Evolutionary conservation across 257 asterid genomes (phyloP).

Genomic region (Anisodus tanguticus): DNA sequence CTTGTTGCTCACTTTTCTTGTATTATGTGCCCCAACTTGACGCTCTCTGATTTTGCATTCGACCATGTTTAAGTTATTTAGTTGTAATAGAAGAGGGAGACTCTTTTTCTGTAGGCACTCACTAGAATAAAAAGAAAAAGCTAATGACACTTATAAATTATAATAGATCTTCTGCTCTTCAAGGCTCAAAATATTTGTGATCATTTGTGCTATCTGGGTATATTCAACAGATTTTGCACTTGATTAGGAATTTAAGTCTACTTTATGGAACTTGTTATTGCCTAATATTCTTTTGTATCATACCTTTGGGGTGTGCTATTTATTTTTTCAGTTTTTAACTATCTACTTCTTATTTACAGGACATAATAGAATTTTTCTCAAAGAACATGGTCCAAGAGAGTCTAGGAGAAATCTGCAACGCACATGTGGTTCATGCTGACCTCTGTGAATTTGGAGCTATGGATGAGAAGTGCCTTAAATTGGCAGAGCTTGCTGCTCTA

Average conservation of each 20-base stretch:
- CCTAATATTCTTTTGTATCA: not conserved
- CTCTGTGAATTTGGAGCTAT: conserved; percentile 74
- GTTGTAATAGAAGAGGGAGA: conserved; percentile 8
- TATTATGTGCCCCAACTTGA: not conserved
- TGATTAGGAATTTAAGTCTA: not conserved
- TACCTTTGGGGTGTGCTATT: not conserved
- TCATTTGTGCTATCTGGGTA: not conserved
- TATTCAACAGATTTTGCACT: not conserved
- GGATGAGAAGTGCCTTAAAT: conserved; percentile 79
- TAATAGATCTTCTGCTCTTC: not conserved
- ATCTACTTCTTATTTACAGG: conserved; percentile 50
- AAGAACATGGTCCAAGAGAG: conserved; percentile 85
- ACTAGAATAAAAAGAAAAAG: conserved; percentile 10
- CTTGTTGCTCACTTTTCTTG: not conserved
- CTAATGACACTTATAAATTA: not conserved
- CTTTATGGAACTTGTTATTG: not conserved
- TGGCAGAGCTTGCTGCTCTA: conserved; percentile 93
- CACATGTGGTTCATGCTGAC: conserved; percentile 97
- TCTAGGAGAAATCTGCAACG: conserved; percentile 90
- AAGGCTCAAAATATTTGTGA: conserved; percentile 16
- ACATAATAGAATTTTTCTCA: conserved; percentile 70
- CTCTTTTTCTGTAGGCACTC: conserved; percentile 1
- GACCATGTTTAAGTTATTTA: not conserved
- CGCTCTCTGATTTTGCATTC: not conserved
- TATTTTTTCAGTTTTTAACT: not conserved